Conservation (phyloP, 331 rosid genomes). For the Prunus yedoensis region DNA sequence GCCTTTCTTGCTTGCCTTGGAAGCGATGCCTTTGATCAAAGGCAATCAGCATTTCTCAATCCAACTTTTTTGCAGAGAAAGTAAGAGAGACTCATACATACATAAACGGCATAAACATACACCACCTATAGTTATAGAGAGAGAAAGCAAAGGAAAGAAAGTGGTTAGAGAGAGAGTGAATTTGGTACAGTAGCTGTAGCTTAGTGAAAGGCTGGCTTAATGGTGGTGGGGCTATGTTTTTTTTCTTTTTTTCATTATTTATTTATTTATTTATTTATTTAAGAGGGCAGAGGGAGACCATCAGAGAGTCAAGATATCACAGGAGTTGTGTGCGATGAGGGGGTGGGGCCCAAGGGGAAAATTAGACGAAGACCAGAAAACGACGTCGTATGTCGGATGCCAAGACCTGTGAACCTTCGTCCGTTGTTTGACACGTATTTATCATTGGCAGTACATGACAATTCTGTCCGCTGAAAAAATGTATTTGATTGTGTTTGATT, state of each 20-base stretch:
- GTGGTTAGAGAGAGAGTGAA: slow-evolving; percentile 14
- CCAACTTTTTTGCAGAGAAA: slow-evolving; percentile 24
- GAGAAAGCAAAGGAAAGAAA: slow-evolving; percentile 10
- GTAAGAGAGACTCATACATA: slow-evolving; percentile 8
- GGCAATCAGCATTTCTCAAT: slow-evolving; percentile 52
- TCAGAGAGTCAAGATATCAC: slow-evolving; percentile 6
- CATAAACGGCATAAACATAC: neutral
- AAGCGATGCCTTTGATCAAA: slow-evolving; percentile 65
- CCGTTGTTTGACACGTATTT: neutral
- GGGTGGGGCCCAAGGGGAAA: slow-evolving; percentile 5
- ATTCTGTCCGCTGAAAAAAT: no score
- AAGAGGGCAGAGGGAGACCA: neutral
- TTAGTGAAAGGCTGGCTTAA: slow-evolving; percentile 7
- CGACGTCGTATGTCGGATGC: no score
- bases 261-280: neutral
- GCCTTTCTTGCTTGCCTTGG: slow-evolving; percentile 63
- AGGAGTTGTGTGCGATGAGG: slow-evolving; percentile 23
- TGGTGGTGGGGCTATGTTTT: slow-evolving; percentile 14
- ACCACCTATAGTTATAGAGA: slow-evolving; percentile 1
- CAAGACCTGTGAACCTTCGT: neutral
- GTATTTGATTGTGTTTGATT: no score
- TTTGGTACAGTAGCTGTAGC: slow-evolving; percentile 13
- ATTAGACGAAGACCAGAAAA: no score
- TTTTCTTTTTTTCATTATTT: neutral
- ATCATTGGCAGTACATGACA: no score